phyloP scores from a whole-genome alignment of 2,329 filamentous ascomycete genomes.

The Paradendryphiella salina region DNA sequence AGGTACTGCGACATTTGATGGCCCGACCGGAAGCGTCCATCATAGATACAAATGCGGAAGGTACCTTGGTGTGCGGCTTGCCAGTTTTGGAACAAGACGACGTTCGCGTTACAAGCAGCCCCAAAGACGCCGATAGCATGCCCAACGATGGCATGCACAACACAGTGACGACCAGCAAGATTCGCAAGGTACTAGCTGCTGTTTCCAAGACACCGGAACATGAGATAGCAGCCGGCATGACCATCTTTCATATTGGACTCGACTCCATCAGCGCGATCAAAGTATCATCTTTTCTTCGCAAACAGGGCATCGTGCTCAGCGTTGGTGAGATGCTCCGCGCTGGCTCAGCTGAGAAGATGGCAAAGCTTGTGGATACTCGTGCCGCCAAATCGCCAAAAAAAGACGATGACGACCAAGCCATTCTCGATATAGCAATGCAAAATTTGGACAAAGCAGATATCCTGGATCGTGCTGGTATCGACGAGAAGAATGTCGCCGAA shows the following conservation, averaged over 20 bases:
- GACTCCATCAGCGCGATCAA: conserved; percentile 94
- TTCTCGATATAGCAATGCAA: conserved; percentile 34
- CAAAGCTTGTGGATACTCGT: conserved; percentile 41
- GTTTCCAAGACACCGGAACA: conserved; percentile 64
- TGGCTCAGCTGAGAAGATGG: conserved; percentile 68
- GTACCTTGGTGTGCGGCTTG: conserved; percentile 69
- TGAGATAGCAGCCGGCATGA: conserved; percentile 64
- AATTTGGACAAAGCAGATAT: conserved; percentile 49
- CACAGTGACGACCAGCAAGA: conserved; percentile 43
- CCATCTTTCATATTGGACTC: conserved; percentile 80
- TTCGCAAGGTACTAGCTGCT: conserved; percentile 54
- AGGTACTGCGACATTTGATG: conserved; percentile 62
- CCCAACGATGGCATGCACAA: conserved; percentile 16
- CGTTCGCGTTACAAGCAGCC: background rate
- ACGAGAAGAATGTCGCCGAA: conserved; percentile 54
- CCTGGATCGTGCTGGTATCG: conserved; percentile 49
- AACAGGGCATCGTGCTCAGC: conserved; percentile 62
- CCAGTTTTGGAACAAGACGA: conserved; percentile 45
- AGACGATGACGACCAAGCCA: background rate
- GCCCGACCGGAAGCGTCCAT: conserved; percentile 54
- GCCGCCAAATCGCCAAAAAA: background rate
- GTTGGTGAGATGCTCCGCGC: conserved; percentile 73
- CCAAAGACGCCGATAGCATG: background rate
- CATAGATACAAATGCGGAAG: conserved; percentile 57
- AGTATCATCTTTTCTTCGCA: conserved; percentile 70